Conservation (phyloP, 2,329 filamentous ascomycete genomes). For the Penicillium corylophilum region DNA sequence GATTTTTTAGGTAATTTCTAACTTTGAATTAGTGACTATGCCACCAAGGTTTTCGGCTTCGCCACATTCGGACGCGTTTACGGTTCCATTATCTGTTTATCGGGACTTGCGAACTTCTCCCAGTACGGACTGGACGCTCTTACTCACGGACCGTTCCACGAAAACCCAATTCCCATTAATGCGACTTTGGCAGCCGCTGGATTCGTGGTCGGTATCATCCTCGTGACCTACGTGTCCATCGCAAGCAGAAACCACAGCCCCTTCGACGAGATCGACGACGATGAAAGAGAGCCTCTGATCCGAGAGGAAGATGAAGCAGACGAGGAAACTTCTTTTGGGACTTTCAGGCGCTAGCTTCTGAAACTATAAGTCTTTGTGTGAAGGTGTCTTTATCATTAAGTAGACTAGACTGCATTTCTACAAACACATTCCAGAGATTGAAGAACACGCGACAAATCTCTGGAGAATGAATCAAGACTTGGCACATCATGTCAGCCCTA, state of each 20-base stretch:
- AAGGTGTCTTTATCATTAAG: not conserved
- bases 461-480: not conserved
- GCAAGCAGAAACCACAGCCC: slow-evolving; percentile 18
- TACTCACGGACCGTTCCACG: slow-evolving; percentile 68
- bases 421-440: not conserved
- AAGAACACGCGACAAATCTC: not conserved
- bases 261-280: slow-evolving; percentile 17
- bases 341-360: not conserved
- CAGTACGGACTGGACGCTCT: slow-evolving; percentile 77
- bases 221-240: slow-evolving; percentile 64
- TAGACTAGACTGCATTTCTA: not conserved
- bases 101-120: slow-evolving; percentile 78
- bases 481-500: not conserved
- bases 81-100: slow-evolving; percentile 81
- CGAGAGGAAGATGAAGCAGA: slow-evolving; percentile 24
- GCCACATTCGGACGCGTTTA: slow-evolving; percentile 89
- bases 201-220: slow-evolving; percentile 61
- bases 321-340: not conserved
- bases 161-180: slow-evolving; percentile 78
- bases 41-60: slow-evolving; percentile 90
- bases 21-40: slow-evolving; percentile 63
- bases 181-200: slow-evolving; percentile 63
- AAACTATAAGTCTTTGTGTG: not conserved
- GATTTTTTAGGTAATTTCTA: not conserved
- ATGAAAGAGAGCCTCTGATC: slow-evolving; percentile 28